phyloP scores from a whole-genome alignment of 2,329 filamentous ascomycete genomes.

The Apiospora saccharicola region DNA sequence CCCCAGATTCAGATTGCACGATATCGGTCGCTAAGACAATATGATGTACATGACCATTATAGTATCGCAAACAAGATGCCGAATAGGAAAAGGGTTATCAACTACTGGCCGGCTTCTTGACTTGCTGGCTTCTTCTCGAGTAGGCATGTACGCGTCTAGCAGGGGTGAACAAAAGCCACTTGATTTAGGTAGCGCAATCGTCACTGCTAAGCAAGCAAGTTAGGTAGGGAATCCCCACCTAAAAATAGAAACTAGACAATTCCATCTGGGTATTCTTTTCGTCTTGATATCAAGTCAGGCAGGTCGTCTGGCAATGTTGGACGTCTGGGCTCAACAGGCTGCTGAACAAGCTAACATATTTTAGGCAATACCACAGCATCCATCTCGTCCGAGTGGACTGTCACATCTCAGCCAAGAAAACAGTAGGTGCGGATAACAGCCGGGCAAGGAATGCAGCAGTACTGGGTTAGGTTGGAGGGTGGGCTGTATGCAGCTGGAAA shows the following conservation, averaged over 20 bases:
- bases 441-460: not conserved
- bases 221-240: not conserved
- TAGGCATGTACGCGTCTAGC: not conserved
- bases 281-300: not conserved
- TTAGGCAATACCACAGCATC: not conserved
- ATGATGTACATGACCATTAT: conserved; percentile 3
- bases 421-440: not conserved
- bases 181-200: not conserved
- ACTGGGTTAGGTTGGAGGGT: not conserved
- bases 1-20: conserved; percentile 12
- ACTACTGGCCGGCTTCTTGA: not conserved
- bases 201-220: not conserved
- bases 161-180: not conserved
- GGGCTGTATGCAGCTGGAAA: conserved; percentile 11
- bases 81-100: not conserved
- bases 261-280: not conserved
- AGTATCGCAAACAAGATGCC: conserved; percentile 10
- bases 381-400: not conserved
- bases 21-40: not conserved
- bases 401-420: not conserved
- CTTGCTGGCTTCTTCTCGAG: not conserved
- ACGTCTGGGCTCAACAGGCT: not conserved
- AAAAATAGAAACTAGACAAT: conserved; percentile 7
- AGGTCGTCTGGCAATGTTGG: not conserved
- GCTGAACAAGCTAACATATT: not conserved